A percentile compares a stretch with the other conserved stretches of the same genome.
Conservation (phyloP, 2,329 filamentous ascomycete species). For the Teratosphaeriaceae sp. region DNA sequence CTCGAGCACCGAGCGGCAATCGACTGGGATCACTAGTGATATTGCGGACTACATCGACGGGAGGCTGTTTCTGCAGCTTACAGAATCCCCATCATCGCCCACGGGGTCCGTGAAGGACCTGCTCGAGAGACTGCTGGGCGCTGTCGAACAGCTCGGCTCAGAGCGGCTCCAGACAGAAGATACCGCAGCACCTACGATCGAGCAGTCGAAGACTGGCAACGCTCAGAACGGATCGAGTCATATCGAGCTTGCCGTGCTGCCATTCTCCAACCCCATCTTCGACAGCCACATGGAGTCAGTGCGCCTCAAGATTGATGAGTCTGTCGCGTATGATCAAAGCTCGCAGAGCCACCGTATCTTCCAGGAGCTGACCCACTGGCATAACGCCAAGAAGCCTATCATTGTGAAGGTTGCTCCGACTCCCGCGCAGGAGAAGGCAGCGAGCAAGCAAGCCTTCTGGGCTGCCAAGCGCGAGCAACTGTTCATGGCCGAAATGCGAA, state of each 20-base stretch:
- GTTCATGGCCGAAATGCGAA: constrained; percentile 60
- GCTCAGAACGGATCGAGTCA: constrained; percentile 1
- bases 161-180: not conserved
- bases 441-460: constrained; percentile 21
- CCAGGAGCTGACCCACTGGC: constrained; percentile 53
- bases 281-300: constrained; percentile 43
- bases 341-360: constrained; percentile 37
- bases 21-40: constrained; percentile 29
- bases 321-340: constrained; percentile 26
- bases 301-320: constrained; percentile 31
- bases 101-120: constrained; percentile 11
- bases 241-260: constrained; percentile 31
- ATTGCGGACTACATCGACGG: constrained; percentile 53
- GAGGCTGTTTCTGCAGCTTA: constrained; percentile 35
- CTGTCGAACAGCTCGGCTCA: constrained; percentile 13
- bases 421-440: constrained; percentile 26
- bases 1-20: constrained; percentile 14
- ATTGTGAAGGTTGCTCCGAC: constrained; percentile 33
- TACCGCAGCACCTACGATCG: not conserved
- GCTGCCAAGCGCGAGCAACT: constrained; percentile 51
- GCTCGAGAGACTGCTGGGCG: constrained; percentile 18
- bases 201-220: not conserved
- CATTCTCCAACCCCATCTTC: constrained; percentile 43
- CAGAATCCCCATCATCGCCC: constrained; percentile 1
- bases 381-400: constrained; percentile 50